Evolutionary conservation across 2,329 filamentous ascomycete genomes (phyloP).

Genomic region (Aureobasidium subglaciale): DNA sequence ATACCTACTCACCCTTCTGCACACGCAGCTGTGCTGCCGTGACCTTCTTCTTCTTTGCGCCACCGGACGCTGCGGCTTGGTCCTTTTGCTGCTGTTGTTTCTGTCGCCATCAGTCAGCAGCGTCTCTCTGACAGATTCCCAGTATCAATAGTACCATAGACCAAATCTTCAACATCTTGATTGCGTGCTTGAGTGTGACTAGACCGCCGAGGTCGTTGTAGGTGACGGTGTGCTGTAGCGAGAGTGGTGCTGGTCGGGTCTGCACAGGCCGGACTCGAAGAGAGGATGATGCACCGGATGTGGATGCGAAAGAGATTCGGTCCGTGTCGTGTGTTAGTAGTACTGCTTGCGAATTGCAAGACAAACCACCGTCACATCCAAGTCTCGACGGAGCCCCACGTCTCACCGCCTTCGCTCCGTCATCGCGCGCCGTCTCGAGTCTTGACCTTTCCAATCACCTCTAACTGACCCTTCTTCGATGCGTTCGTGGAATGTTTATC

Average conservation of each 20-base stretch:
- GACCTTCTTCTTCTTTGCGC: conserved; percentile 93
- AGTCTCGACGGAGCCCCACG: conserved; percentile 3
- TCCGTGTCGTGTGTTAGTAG: conserved; percentile 2
- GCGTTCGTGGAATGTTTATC: no score
- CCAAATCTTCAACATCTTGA: conserved; percentile 97
- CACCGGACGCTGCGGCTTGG: conserved; percentile 66
- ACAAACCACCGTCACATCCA: neutral
- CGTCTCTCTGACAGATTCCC: neutral
- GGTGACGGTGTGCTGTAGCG: neutral
- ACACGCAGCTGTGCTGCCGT: conserved; percentile 91
- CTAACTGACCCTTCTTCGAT: neutral
- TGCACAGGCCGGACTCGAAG: neutral
- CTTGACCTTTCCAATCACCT: neutral
- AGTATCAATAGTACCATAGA: conserved; percentile 68
- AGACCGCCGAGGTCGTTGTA: conserved; percentile 13
- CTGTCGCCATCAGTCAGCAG: conserved; percentile 23
- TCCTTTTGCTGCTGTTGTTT: conserved; percentile 90
- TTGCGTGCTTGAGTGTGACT: neutral
- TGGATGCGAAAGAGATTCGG: neutral
- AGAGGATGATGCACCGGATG: neutral
- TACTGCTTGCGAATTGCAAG: neutral
- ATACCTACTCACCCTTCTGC: conserved; percentile 66
- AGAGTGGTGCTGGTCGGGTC: neutral
- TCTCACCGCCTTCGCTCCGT: conserved; percentile 4
- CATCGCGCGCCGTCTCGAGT: neutral